Base-by-base conservation (phyloP, 2,329 filamentous ascomycete genomes). In the Aspergillus sp. region DNA sequence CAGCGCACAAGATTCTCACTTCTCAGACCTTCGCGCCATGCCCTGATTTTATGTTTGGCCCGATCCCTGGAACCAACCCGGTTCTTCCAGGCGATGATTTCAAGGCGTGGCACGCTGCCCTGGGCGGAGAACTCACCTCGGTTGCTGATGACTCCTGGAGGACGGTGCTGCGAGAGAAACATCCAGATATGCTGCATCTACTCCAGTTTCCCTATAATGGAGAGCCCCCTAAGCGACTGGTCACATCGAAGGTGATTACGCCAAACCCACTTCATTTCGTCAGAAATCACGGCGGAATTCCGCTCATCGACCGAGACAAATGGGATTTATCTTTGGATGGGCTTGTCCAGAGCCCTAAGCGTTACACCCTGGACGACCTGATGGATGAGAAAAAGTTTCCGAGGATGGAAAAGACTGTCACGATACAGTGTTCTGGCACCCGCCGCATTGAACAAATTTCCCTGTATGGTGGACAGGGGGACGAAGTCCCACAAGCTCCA, bases 281-380 rank as follows among this genome's bases (percentile, higher is more conserved):
- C 0, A 77, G 87, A 6, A 90, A 90, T 54, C 87, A 90, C 56
- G 86, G 87, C 9, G 86, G 87, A 0, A 83, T 90, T 16, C 88
- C 88, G 0, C 73, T 81, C 6, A 88, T 89, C 49, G 78, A 87
- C 7, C 71, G 77, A 1, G 75, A 81, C 0, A 73, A 78, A 2
- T 86, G 73, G 61, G 77, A 71, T 20, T 73, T 87, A 14, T 70
- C 74, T 2, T 66, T 89, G 4, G 82, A 84, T 52, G 85, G 86
- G 0, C 73, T 87, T 0, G 86, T 88, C 3, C 79, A 79, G 5
- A 73, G 80, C 2, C 84, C 85, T 0, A 78, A 78, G 49, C 74
- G 66, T 1, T 76, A 88, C 49, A 84, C 81, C 0, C 60, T 89
- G 0, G 74, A 76, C 0, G 83, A 88, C 5, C 70, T 89, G 1